Evolutionary conservation across 148 eudicot species (phyloP).

Genomic region (Selenicereus undatus): DNA sequence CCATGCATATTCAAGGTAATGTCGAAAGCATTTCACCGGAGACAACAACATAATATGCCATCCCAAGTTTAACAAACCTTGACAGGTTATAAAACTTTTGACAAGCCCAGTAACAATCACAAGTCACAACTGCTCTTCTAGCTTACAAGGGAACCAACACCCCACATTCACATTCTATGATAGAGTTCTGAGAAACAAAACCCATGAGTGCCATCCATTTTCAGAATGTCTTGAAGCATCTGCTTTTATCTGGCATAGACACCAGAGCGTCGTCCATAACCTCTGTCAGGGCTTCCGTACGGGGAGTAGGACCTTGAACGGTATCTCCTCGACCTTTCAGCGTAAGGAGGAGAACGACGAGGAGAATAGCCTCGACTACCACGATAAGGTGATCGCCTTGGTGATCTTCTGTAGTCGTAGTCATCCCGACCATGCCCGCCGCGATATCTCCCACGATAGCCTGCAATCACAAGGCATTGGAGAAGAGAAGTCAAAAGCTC

Average conservation of each 20-base stretch:
- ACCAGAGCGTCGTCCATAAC: conserved; percentile 67
- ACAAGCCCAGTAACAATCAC: not conserved
- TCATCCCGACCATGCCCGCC: conserved; percentile 78
- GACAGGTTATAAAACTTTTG: not conserved
- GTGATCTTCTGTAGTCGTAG: conserved; percentile 77
- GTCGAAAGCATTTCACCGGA: not conserved
- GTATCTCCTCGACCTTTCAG: conserved; percentile 89
- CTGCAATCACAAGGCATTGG: conserved; percentile 27
- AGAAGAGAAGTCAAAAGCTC: not conserved
- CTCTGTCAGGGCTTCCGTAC: conserved; percentile 63
- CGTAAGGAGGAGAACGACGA: conserved; percentile 70
- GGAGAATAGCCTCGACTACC: conserved; percentile 82
- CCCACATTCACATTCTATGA: conserved; percentile 17
- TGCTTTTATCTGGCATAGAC: conserved; percentile 37
- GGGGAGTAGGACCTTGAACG: conserved; percentile 90
- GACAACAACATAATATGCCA: not conserved
- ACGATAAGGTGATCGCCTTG: conserved; percentile 82
- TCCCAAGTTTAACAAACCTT: not conserved
- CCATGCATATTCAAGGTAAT: not conserved
- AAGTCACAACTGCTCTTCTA: conserved; percentile 4
- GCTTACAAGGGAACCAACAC: conserved; percentile 4
- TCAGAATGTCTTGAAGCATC: not conserved
- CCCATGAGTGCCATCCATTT: not conserved
- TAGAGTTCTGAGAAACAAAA: conserved; percentile 2
- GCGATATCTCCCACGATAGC: conserved; percentile 59